A percentile compares a stretch with the other conserved stretches of the same genome.
These are phyloP conservation scores for Oenanthe javanica DNA, from an alignment of 140 eudicot species.

Conservation along the genomic window DNA sequence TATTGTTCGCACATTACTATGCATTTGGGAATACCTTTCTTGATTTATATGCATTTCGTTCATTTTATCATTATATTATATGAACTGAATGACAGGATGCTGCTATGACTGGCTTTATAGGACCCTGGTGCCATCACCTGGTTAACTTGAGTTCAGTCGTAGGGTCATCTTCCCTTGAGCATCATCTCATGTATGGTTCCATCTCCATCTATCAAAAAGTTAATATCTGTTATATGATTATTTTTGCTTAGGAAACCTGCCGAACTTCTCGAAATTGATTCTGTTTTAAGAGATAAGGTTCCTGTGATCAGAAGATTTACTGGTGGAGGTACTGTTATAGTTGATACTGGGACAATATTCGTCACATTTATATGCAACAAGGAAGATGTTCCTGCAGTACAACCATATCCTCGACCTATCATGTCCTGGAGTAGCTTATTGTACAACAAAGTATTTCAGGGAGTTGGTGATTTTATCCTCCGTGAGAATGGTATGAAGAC, in stretches of 20 bases:
- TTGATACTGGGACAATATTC: slow-evolving; percentile 71
- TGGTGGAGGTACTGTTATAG: slow-evolving; percentile 96
- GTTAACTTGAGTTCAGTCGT: background rate
- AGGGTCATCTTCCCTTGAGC: background rate
- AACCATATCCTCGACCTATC: slow-evolving; percentile 85
- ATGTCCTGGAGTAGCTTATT: slow-evolving; percentile 84
- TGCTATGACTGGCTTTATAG: background rate
- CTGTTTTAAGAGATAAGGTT: slow-evolving; percentile 55
- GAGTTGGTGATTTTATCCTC: slow-evolving; percentile 59
- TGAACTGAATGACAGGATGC: background rate
- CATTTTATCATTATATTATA: no score
- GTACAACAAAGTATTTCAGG: slow-evolving; percentile 64
- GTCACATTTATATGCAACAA: slow-evolving; percentile 84
- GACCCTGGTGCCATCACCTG: background rate
- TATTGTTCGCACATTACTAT: no score
- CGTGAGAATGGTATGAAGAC: slow-evolving; percentile 65
- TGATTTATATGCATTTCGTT: background rate
- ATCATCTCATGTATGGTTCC: background rate
- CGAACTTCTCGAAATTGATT: slow-evolving; percentile 61
- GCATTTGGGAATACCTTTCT: background rate
- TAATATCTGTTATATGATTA: slow-evolving; percentile 10
- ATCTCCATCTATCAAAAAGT: background rate
- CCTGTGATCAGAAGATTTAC: slow-evolving; percentile 87
- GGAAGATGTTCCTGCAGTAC: slow-evolving; percentile 62
- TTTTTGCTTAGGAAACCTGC: slow-evolving; percentile 56